Base-by-base conservation (phyloP, 2,329 filamentous ascomycete species). In the Graphium sp. region DNA sequence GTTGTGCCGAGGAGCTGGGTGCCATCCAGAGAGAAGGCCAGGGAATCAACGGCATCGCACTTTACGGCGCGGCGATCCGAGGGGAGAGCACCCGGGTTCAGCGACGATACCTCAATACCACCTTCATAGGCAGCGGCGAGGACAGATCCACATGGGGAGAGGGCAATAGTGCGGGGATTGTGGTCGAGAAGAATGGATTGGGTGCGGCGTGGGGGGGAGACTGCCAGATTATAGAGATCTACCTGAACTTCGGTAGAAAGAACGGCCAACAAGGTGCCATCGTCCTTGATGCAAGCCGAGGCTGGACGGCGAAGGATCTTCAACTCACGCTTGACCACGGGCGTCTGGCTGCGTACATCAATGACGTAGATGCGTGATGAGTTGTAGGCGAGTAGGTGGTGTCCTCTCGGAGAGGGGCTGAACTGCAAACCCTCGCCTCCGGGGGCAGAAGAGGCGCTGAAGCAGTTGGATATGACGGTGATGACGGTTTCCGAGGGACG, bases 351-450 rank as follows among this genome's bases (percentile, higher is more conserved):
- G 14, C 66, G 62, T 4, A 80, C 58, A 44, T 87, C 74, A 29
- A 92, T 56, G 19, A 91, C 67, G 41, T 85, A 78, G 37, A 92
- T 80, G 32, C 83, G 66, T 9, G 82, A 85, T 21, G 83, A 91
- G 49, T 82, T 91, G 48, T 84, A 80, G 29, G 79, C 82, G 22
- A 91, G 63, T 18, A 91, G 53, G 39, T 75, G 69, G 38, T 76
- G 72, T 3, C 81, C 82, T 30, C 66, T 70, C 5, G 80, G 72
- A 3, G 83, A 91, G 34, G 82, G 70, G 36, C 68, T 73, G 48
- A 91, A 92, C 31, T 82, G 78, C 55, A 92, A 81, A 25, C 81
- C 81, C 48, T 92, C 83, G 18, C 81, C 80, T 19, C 78, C 77
- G 2, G 82, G 83, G 35, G 76, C 77, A 14, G 82, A 82, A 2